These are phyloP conservation scores for Paraphaeosphaeria minitans DNA, from an alignment of 2,329 filamentous ascomycete genomes.

Conservation along the genomic window DNA sequence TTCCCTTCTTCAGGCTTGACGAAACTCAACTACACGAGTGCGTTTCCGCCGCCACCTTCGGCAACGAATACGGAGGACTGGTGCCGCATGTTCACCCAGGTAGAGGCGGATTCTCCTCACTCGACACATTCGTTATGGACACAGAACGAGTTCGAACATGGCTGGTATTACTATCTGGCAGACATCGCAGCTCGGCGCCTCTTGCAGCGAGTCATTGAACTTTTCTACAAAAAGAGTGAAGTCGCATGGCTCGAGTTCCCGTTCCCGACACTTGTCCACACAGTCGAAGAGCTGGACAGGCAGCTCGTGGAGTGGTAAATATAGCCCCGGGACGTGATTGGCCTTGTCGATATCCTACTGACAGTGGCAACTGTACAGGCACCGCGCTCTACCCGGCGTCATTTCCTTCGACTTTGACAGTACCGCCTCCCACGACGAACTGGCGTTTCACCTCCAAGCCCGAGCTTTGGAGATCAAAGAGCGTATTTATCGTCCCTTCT, in stretches of 20 bases:
- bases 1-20: conserved; percentile 24
- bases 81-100: conserved; percentile 3
- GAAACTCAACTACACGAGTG: conserved; percentile 35
- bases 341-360: neutral
- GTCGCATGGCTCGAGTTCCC: conserved; percentile 23
- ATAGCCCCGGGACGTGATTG: neutral
- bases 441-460: conserved; percentile 26
- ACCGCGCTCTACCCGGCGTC: neutral
- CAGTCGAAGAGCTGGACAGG: conserved; percentile 17
- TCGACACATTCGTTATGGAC: conserved; percentile 10
- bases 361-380: conserved; percentile 15
- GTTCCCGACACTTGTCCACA: conserved; percentile 8
- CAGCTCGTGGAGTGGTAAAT: conserved; percentile 18
- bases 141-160: conserved; percentile 26
- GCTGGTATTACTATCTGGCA: conserved; percentile 40
- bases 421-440: neutral
- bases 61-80: conserved; percentile 7
- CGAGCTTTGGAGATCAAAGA: conserved; percentile 26
- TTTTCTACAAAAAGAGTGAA: conserved; percentile 19
- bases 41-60: conserved; percentile 35
- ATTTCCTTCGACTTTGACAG: neutral
- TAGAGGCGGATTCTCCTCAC: neutral
- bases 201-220: conserved; percentile 16
- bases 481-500: conserved; percentile 38
- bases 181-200: conserved; percentile 38